A percentile compares a stretch with the other conserved stretches of the same genome.
phyloP scores from a whole-genome alignment of 345 rosid species.

The Cardamine resedifolia region DNA sequence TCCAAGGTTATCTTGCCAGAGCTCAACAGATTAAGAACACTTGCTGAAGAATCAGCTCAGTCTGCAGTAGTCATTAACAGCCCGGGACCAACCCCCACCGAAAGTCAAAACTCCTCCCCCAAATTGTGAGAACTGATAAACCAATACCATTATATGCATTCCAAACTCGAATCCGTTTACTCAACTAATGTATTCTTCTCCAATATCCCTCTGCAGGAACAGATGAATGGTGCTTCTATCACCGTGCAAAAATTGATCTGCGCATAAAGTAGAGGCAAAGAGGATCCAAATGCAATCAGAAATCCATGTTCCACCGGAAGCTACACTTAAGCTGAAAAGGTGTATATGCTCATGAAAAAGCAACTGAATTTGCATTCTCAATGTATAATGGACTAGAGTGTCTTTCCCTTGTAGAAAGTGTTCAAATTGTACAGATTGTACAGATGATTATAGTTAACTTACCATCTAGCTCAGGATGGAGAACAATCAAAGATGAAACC shows the following conservation, averaged over 20 bases:
- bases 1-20: constrained; percentile 65
- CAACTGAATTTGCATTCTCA: constrained; percentile 7
- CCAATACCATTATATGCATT: constrained; percentile 9
- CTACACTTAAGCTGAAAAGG: constrained; percentile 3
- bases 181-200: constrained; percentile 8
- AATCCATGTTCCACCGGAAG: constrained; percentile 17
- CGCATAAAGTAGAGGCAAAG: constrained; percentile 16
- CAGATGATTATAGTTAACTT: constrained; percentile 23
- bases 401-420: constrained; percentile 13
- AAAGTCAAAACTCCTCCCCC: constrained; percentile 34
- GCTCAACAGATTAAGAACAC: constrained; percentile 58
- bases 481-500: constrained; percentile 8
- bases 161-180: constrained; percentile 12
- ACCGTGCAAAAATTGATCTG: neutral
- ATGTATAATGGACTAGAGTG: constrained; percentile 7
- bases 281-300: neutral
- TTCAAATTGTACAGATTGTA: constrained; percentile 26
- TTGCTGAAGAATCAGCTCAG: constrained; percentile 55
- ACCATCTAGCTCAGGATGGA: constrained; percentile 19
- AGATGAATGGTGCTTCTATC: constrained; percentile 14
- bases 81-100: constrained; percentile 40
- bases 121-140: constrained; percentile 26
- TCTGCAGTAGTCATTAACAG: constrained; percentile 31
- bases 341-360: constrained; percentile 1
- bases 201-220: constrained; percentile 24